Evolutionary conservation across 331 rosid genomes (phyloP).

Genomic region (Saraca asoca): DNA sequence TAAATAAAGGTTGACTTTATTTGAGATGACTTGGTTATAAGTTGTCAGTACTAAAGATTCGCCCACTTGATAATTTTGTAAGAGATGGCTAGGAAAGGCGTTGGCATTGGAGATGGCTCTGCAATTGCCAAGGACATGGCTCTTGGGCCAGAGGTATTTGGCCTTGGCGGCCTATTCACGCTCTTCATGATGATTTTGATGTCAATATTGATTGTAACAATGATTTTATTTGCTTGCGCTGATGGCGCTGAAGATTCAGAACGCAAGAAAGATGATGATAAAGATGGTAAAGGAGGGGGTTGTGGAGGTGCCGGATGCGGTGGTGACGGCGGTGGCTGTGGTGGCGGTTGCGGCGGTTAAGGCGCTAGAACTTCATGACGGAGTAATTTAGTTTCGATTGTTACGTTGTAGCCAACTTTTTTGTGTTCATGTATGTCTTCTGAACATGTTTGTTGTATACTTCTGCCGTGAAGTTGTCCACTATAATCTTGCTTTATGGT

Average conservation of each 20-base stretch:
- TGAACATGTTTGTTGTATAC: no score
- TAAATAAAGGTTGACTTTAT: no score
- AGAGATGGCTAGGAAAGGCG: slow-evolving; percentile 14
- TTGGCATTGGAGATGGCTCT: background rate
- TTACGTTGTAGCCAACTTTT: no score
- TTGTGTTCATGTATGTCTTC: no score
- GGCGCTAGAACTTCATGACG: background rate
- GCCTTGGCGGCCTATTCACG: background rate
- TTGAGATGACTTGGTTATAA: no score
- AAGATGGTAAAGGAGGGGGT: background rate
- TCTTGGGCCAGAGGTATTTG: no score
- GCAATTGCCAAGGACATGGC: background rate
- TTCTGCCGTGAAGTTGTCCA: no score
- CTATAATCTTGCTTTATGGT: no score
- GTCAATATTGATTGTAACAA: background rate
- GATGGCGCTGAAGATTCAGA: background rate
- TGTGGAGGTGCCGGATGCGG: background rate
- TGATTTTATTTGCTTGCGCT: slow-evolving; percentile 21
- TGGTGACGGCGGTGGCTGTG: background rate
- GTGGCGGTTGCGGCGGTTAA: slow-evolving; percentile 12
- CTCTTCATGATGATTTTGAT: background rate
- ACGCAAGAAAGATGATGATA: background rate
- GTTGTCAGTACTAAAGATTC: no score
- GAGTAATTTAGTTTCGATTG: no score
- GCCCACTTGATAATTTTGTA: no score